Evolutionary conservation across 768 basidiomycete genomes (phyloP).

Genomic region (Multifurca ochricompacta): DNA sequence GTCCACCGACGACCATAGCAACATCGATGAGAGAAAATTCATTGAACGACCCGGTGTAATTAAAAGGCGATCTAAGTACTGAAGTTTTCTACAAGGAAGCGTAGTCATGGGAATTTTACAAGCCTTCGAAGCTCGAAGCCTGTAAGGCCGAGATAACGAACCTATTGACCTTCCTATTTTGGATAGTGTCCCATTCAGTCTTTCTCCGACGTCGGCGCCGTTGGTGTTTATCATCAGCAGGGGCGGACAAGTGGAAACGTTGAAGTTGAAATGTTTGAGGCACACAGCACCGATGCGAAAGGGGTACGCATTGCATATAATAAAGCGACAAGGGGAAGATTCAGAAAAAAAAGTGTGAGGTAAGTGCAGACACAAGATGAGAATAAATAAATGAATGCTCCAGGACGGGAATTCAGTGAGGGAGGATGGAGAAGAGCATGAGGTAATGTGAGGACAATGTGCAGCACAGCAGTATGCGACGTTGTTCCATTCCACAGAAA

Average conservation of each 20-base stretch:
- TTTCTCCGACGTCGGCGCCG: neutral
- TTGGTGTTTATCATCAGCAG: neutral
- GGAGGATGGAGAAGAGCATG: neutral
- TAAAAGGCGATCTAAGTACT: neutral
- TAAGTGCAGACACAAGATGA: slow-evolving; percentile 15
- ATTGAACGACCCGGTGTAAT: neutral
- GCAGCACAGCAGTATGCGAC: slow-evolving; percentile 11
- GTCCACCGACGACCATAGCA: slow-evolving; percentile 1
- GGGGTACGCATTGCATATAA: slow-evolving; percentile 12
- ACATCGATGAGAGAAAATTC: neutral
- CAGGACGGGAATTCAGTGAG: slow-evolving; percentile 10
- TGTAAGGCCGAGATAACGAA: neutral
- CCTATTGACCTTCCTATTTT: slow-evolving; percentile 19
- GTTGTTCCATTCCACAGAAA: slow-evolving; percentile 9
- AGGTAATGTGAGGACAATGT: neutral
- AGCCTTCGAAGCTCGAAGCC: neutral
- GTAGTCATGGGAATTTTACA: neutral
- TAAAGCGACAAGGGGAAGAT: slow-evolving; percentile 5
- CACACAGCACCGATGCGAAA: slow-evolving; percentile 5
- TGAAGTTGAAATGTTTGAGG: neutral
- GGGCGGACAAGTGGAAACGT: neutral
- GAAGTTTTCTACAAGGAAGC: neutral
- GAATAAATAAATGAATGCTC: slow-evolving; percentile 20
- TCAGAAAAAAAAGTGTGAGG: slow-evolving; percentile 1
- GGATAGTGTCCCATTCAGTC: neutral